phyloP scores from a whole-genome alignment of 2,329 filamentous ascomycete genomes.

The Colletotrichum scovillei region DNA sequence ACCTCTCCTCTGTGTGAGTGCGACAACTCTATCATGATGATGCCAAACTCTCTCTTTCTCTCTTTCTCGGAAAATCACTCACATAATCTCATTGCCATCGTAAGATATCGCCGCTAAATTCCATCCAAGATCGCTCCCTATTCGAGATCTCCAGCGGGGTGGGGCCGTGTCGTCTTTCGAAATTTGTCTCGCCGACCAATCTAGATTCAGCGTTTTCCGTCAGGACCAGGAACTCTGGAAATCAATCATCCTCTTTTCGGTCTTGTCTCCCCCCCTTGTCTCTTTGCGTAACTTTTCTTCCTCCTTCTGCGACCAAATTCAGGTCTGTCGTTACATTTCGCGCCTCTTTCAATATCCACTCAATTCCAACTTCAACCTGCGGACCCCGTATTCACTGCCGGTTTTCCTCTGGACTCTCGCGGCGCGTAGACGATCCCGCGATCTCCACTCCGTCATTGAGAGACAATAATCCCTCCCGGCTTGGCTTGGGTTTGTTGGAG shows the following conservation, averaged over 20 bases:
- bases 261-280: background rate
- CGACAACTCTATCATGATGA: background rate
- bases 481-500: background rate
- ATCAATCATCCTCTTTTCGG: background rate
- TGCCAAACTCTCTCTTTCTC: background rate
- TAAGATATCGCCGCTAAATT: background rate
- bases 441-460: background rate
- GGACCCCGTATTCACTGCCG: background rate
- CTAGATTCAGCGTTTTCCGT: background rate
- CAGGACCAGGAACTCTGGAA: background rate
- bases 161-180: constrained; percentile 1
- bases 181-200: background rate
- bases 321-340: background rate
- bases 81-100: background rate
- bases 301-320: background rate
- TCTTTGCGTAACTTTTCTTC: background rate
- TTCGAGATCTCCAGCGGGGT: constrained; percentile 1
- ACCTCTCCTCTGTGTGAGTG: background rate
- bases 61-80: background rate
- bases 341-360: background rate
- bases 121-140: background rate
- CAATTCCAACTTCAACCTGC: background rate
- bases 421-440: background rate
- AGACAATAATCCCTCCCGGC: no score
- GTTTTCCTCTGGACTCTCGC: background rate